These are phyloP conservation scores for Aspergillus mulundensis DNA, from an alignment of 495 filamentous ascomycete genomes.

Conservation along the genomic window DNA sequence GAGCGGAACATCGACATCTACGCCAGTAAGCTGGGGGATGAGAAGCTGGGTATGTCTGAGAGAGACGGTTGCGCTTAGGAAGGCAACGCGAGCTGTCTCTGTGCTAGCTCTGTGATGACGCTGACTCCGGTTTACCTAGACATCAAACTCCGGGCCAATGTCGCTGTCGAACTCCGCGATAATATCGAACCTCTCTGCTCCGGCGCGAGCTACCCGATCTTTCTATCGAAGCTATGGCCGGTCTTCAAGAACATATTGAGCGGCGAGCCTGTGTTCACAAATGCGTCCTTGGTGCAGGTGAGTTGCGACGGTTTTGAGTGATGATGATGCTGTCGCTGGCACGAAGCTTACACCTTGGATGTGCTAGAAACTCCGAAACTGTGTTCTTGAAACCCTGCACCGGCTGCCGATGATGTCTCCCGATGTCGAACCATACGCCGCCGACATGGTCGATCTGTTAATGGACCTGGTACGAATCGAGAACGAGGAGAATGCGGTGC, in stretches of 20 bases:
- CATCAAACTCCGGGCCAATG: constrained; percentile 67
- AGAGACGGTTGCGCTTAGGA: not conserved
- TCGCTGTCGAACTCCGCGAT: constrained; percentile 78
- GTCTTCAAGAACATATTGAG: constrained; percentile 82
- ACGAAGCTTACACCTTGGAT: constrained; percentile 14
- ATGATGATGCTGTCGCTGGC: not conserved
- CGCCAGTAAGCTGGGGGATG: constrained; percentile 56
- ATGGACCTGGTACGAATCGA: constrained; percentile 85
- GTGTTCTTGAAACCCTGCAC: constrained; percentile 90
- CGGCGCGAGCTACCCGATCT: constrained; percentile 62
- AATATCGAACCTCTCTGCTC: constrained; percentile 71
- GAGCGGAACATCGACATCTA: constrained; percentile 58
- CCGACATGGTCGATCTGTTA: constrained; percentile 78
- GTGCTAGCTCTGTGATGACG: not conserved
- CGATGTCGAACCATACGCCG: constrained; percentile 84
- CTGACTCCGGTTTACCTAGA: constrained; percentile 46
- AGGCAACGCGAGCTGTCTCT: not conserved
- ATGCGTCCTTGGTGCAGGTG: constrained; percentile 79
- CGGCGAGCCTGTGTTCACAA: constrained; percentile 87
- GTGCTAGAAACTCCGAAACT: constrained; percentile 78
- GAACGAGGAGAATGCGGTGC: constrained; percentile 96
- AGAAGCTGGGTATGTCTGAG: constrained; percentile 50
- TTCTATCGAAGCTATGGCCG: constrained; percentile 82
- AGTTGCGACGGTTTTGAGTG: constrained; percentile 10
- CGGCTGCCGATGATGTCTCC: constrained; percentile 76